A percentile compares a stretch with the other conserved stretches of the same genome.
These are phyloP conservation scores for Davidsoniella australis DNA, from an alignment of 2,329 filamentous ascomycete genomes.

Conservation along the genomic window DNA sequence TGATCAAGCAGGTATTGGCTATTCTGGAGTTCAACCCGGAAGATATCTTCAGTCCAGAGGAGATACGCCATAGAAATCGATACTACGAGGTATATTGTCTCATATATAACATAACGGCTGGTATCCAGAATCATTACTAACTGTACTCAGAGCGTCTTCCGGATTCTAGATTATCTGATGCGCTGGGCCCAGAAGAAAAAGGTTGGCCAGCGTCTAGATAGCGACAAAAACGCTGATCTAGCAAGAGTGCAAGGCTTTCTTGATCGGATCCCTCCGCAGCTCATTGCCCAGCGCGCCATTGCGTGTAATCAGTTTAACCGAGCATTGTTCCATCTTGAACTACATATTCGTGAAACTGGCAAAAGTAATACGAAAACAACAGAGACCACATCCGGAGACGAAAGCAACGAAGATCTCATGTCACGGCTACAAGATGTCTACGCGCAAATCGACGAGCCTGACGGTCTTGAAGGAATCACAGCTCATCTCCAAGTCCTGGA, in stretches of 20 bases:
- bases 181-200: constrained; percentile 57
- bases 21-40: constrained; percentile 49
- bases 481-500: constrained; percentile 73
- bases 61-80: constrained; percentile 60
- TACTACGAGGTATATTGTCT: constrained; percentile 59
- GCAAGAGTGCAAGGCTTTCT: constrained; percentile 34
- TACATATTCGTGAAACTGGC: constrained; percentile 46
- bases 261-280: constrained; percentile 51
- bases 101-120: not conserved
- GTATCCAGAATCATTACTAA: constrained; percentile 11
- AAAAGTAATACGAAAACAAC: constrained; percentile 14
- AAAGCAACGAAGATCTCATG: constrained; percentile 30
- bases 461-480: constrained; percentile 89
- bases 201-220: constrained; percentile 22
- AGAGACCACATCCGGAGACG: constrained; percentile 28
- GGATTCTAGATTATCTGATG: constrained; percentile 78
- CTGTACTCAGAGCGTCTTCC: constrained; percentile 56
- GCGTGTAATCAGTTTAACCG: constrained; percentile 87
- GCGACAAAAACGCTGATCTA: constrained; percentile 29
- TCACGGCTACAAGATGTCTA: constrained; percentile 83
- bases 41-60: constrained; percentile 20
- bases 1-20: constrained; percentile 46
- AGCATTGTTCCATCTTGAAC: constrained; percentile 87
- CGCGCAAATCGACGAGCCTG: constrained; percentile 91
- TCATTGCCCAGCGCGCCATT: constrained; percentile 67